Percentiles rank a stretch among this genome's conserved stretches.
phyloP scores from a whole-genome alignment of 495 filamentous ascomycete genomes.

The Daldinia decipiens region DNA sequence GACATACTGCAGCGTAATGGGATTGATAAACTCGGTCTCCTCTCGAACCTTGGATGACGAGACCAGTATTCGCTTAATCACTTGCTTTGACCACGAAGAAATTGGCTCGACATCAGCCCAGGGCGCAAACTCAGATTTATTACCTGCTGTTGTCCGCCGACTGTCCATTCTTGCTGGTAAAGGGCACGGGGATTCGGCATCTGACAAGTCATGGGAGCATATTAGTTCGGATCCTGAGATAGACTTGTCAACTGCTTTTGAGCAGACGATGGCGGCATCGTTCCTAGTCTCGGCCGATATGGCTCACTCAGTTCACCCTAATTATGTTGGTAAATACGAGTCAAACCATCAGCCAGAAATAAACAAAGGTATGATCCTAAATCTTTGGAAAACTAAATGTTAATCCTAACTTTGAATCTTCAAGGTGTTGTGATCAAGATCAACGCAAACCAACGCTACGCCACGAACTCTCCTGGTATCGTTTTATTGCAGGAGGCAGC shows the following conservation, averaged over 20 bases:
- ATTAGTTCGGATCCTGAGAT: slow-evolving; percentile 60
- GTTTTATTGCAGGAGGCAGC: slow-evolving; percentile 91
- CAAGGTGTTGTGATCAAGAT: slow-evolving; percentile 91
- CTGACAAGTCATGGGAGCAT: slow-evolving; percentile 63
- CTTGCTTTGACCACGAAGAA: slow-evolving; percentile 97
- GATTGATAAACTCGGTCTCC: slow-evolving; percentile 80
- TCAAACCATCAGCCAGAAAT: slow-evolving; percentile 88
- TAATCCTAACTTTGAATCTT: slow-evolving; percentile 6
- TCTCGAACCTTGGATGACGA: slow-evolving; percentile 72
- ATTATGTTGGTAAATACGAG: slow-evolving; percentile 93
- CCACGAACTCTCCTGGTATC: slow-evolving; percentile 94
- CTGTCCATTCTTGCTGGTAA: slow-evolving; percentile 78
- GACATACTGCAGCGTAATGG: slow-evolving; percentile 87
- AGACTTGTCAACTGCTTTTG: slow-evolving; percentile 80
- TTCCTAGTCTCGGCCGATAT: slow-evolving; percentile 98
- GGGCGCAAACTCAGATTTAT: slow-evolving; percentile 90
- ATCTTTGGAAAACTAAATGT: neutral
- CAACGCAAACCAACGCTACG: slow-evolving; percentile 96
- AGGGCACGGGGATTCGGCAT: slow-evolving; percentile 50
- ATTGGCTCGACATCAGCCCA: slow-evolving; percentile 92
- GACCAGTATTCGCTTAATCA: slow-evolving; percentile 83
- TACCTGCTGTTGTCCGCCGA: slow-evolving; percentile 87
- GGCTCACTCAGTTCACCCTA: slow-evolving; percentile 95
- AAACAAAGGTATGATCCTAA: slow-evolving; percentile 68
- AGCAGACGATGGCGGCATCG: slow-evolving; percentile 90